A percentile compares a stretch with the other conserved stretches of the same genome.
phyloP scores from a whole-genome alignment of 495 filamentous ascomycete genomes.

The Cercophora newfieldiana region DNA sequence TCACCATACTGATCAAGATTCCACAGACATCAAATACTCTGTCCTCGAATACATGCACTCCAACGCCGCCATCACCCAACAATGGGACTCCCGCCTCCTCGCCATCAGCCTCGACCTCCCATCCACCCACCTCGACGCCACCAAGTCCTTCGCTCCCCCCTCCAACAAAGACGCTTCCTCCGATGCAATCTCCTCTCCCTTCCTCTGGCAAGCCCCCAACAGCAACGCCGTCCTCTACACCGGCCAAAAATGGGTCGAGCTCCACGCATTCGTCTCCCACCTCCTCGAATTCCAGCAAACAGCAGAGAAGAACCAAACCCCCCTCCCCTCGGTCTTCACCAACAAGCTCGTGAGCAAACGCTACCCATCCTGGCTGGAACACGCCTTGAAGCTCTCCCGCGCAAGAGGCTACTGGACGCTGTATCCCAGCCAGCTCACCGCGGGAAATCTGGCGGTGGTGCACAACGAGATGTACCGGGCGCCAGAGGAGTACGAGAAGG shows the following conservation, averaged over 20 bases:
- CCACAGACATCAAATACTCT: constrained; percentile 62
- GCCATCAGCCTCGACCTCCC: constrained; percentile 79
- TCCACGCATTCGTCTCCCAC: constrained; percentile 70
- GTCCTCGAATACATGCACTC: constrained; percentile 76
- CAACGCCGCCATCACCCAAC: constrained; percentile 39
- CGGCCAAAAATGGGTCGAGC: constrained; percentile 78
- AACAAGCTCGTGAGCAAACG: constrained; percentile 56
- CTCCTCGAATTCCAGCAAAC: constrained; percentile 49
- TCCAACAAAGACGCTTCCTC: constrained; percentile 23
- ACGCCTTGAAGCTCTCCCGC: constrained; percentile 69
- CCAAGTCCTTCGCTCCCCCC: constrained; percentile 54
- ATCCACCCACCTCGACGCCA: constrained; percentile 56
- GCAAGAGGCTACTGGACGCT: constrained; percentile 71
- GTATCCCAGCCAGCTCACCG: constrained; percentile 62
- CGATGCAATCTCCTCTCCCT: constrained; percentile 54
- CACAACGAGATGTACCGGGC: constrained; percentile 70
- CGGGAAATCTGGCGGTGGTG: constrained; percentile 59
- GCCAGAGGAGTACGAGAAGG: constrained; percentile 65
- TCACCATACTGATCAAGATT: not conserved
- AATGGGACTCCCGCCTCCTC: constrained; percentile 55
- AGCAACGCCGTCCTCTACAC: constrained; percentile 78
- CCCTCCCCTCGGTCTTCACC: constrained; percentile 31
- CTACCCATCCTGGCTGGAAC: constrained; percentile 77
- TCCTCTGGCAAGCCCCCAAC: constrained; percentile 80
- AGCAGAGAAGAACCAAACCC: constrained; percentile 15